A percentile compares a stretch with the other conserved stretches of the same genome.
These are phyloP conservation scores for Leptographium wingfieldii DNA, from an alignment of 2,329 filamentous ascomycete genomes.

Conservation along the genomic window DNA sequence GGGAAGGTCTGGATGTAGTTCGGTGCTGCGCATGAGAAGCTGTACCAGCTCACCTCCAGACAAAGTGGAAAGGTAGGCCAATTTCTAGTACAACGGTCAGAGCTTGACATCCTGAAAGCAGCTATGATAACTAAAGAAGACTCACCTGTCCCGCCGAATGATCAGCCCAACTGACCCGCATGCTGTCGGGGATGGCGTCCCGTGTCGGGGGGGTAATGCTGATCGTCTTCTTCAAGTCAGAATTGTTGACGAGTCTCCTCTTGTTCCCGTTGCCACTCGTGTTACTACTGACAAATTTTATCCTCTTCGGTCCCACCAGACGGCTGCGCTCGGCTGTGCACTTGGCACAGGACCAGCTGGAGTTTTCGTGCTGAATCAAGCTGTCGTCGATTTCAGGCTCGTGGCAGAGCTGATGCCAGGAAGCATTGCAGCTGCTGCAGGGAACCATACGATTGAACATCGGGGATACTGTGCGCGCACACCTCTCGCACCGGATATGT, in stretches of 20 bases:
- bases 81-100: constrained; percentile 32
- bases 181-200: not conserved
- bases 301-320: constrained; percentile 14
- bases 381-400: constrained; percentile 60
- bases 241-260: constrained; percentile 7
- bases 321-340: constrained; percentile 32
- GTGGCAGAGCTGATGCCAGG: constrained; percentile 76
- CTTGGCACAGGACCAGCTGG: constrained; percentile 58
- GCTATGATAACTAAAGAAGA: not conserved
- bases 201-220: not conserved
- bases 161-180: constrained; percentile 23
- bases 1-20: constrained; percentile 50
- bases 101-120: not conserved
- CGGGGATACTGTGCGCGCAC: constrained; percentile 59
- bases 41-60: constrained; percentile 49
- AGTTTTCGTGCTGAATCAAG: constrained; percentile 46
- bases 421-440: constrained; percentile 67
- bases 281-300: not conserved
- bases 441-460: constrained; percentile 71
- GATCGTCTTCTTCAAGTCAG: constrained; percentile 1
- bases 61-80: constrained; percentile 48
- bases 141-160: constrained; percentile 27
- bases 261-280: constrained; percentile 7
- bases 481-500: constrained; percentile 56
- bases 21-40: constrained; percentile 49